These are phyloP conservation scores for Umbelopsis sp. DNA, from an alignment of 371 early-diverging fungal species.

Conservation along the genomic window DNA sequence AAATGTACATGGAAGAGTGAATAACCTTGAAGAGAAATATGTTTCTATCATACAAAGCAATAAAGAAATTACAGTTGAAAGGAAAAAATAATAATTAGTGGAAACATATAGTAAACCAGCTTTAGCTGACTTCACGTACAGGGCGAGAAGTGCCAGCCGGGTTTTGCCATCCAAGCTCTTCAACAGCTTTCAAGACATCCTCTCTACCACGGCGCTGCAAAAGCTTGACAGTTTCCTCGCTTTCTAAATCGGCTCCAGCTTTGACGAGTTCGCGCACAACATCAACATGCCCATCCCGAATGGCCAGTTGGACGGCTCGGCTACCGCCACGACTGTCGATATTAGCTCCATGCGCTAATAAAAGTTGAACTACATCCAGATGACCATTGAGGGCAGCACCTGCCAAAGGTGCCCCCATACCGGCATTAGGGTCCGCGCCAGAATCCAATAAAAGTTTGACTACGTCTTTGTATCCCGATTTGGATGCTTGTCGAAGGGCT, in stretches of 20 bases:
- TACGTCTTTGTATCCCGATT: conserved; percentile 25
- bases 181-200: conserved; percentile 2
- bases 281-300: conserved; percentile 6
- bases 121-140: conserved; percentile 6
- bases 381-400: conserved; percentile 71
- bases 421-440: conserved; percentile 71
- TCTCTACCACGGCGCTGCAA: conserved; percentile 9
- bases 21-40: too few relatives aligned
- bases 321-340: conserved; percentile 55
- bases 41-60: neutral
- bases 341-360: conserved; percentile 67
- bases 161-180: conserved; percentile 4
- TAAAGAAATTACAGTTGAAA: neutral
- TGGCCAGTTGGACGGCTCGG: neutral
- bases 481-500: conserved; percentile 4
- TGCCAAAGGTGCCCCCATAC: conserved; percentile 69
- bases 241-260: conserved; percentile 2
- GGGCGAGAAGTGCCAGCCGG: neutral
- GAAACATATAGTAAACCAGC: neutral
- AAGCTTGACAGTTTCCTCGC: neutral
- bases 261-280: conserved; percentile 6
- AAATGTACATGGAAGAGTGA: too few relatives aligned
- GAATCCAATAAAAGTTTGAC: conserved; percentile 55
- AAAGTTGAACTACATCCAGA: conserved; percentile 50
- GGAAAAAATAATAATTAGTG: neutral